phyloP scores from a whole-genome alignment of 257 asterid genomes.

The Capsicum pubescens region DNA sequence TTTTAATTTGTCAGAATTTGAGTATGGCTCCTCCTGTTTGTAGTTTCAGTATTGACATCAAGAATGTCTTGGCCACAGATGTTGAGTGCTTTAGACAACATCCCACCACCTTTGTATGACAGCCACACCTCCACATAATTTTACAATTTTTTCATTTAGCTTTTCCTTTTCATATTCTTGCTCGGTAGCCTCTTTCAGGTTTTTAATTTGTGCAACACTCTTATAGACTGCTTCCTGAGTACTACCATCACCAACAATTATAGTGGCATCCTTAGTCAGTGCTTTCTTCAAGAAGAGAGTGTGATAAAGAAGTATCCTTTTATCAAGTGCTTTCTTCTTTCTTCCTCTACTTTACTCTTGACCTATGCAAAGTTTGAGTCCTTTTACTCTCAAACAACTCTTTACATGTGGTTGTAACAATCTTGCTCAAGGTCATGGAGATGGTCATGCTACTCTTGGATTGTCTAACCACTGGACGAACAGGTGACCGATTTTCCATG shows the following conservation, averaged over 20 bases:
- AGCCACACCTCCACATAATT: no score
- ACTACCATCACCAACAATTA: no score
- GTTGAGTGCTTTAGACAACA: no score
- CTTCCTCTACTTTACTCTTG: background rate
- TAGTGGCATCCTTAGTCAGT: no score
- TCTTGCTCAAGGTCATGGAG: slow-evolving; percentile 64
- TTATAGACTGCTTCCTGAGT: no score
- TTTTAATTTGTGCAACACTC: no score
- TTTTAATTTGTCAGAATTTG: slow-evolving; percentile 12
- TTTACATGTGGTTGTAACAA: slow-evolving; percentile 63
- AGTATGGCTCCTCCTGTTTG: background rate
- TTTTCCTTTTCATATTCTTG: no score
- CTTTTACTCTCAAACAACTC: slow-evolving; percentile 60
- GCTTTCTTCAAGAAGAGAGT: slow-evolving; percentile 45
- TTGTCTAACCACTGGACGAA: slow-evolving; percentile 70
- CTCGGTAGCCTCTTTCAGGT: no score
- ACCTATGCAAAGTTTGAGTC: slow-evolving; percentile 36
- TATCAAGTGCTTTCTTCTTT: background rate
- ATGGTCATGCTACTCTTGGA: slow-evolving; percentile 51
- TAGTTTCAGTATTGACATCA: no score
- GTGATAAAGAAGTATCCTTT: slow-evolving; percentile 75
- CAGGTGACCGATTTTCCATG: slow-evolving; percentile 51
- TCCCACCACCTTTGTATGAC: no score
- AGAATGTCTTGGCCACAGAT: no score
- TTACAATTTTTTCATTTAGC: no score